Base-by-base conservation (phyloP, 192 early-diverging fungal genomes). In the Lunasporangiospora selenospora region DNA sequence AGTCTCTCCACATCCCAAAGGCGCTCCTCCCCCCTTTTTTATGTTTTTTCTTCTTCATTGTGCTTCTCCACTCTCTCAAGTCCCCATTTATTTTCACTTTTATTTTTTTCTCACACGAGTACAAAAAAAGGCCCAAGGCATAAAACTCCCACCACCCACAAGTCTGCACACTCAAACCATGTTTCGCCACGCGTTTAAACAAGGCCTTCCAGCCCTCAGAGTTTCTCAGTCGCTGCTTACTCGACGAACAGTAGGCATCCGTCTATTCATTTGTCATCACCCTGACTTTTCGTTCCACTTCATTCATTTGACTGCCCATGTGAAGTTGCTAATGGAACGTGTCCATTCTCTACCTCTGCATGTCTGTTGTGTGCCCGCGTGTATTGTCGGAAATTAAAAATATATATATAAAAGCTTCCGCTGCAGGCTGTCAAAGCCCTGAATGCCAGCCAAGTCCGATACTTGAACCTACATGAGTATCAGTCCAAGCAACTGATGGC, bases 401-500 rank as follows among this genome's bases (percentile, higher is more conserved):
- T 12, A 29, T 19, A 46, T 3, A 46, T 26, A 47, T 13, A 10
- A 47, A n/a, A 53, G 53, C 37, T 55, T 24, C 51, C 54, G 23
- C 30, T 60, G 26, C 18, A 54, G 19, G 41, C 58, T 29, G 21
- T 38, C 15, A 71, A 34, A 40, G 67, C 67, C 5, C 13, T 62
- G 1, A 34, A 53, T 6, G 53, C 60, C 24, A 62, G 60, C 34
- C 67, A 73, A 36, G 59, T 73, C 27, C 67, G 67, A 8, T 44
- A 58, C 47, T 21, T 73, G 33, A 62, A 73, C 60, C 27, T 73
- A 33, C 67, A 73, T 33, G 67, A 73, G 40, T 73, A 73, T 41
- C 67, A 73, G 53, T 55, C 67, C 31, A 73, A 73, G 44, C 59
- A 73, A 7, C 29, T 73, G 38, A 73, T 73, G 59, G 52, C 60